These are phyloP conservation scores for Globisporangium recalcitrans DNA, from an alignment of 352 stramenopile genomes.

Conservation along the genomic window DNA sequence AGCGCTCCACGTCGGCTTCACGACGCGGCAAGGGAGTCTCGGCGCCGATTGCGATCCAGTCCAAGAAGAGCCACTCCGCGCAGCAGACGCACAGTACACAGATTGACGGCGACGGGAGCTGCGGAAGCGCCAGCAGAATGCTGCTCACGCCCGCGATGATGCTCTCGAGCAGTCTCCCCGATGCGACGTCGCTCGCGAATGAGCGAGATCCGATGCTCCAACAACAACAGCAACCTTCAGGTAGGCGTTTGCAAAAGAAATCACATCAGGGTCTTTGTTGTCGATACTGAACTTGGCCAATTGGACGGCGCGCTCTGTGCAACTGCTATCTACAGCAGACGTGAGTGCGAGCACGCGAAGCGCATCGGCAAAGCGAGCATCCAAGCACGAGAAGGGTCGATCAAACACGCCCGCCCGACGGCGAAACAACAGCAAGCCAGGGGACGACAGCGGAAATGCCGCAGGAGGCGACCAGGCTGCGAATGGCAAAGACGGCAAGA, in stretches of 20 bases:
- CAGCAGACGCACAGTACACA: conserved; percentile 6
- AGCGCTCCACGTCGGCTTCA: conserved; percentile 5
- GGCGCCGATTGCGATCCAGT: conserved; percentile 24
- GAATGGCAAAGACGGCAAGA: conserved; percentile 11
- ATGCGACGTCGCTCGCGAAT: conserved; percentile 22
- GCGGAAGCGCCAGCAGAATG: conserved; percentile 30
- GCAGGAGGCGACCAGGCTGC: not conserved
- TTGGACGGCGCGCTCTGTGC: not conserved
- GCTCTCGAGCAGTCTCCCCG: conserved; percentile 60
- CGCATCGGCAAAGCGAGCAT: conserved; percentile 44
- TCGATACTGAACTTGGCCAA: not conserved
- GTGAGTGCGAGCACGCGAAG: conserved; percentile 23
- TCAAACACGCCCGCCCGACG: conserved; percentile 35
- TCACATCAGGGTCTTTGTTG: not conserved
- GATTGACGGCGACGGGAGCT: conserved; percentile 15
- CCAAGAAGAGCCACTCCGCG: conserved; percentile 8
- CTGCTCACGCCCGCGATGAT: conserved; percentile 73
- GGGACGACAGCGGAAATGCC: conserved; percentile 8
- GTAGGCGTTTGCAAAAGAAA: not conserved
- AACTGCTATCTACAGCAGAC: not conserved
- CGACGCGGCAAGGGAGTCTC: conserved; percentile 7
- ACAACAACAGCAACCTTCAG: not conserved
- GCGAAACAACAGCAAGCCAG: conserved; percentile 35
- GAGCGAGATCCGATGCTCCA: conserved; percentile 1
- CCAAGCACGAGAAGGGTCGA: conserved; percentile 34